Evolutionary conservation across 768 basidiomycete species (phyloP), one percentile per base, ranked within the genome.

Genomic region (Trametes punicea): DNA sequence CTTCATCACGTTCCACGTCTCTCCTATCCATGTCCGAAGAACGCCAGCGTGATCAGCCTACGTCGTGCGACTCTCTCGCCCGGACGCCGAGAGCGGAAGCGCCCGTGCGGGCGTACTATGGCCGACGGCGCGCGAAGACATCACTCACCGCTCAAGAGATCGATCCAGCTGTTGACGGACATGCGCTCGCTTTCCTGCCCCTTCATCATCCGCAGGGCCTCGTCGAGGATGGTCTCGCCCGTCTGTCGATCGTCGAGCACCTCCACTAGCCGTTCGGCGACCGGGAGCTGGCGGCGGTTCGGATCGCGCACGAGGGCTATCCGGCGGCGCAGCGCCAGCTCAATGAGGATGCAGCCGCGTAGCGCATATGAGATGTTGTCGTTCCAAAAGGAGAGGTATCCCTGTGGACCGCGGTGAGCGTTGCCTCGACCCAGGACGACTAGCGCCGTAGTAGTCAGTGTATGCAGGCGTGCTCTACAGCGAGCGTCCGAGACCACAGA

Each of bases 1-100:
- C 75, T 98, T 98, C 88, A 98, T 93, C 7, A 99, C 94, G 72
- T 98, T 99, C 96, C 96, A 99, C 45, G 96, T 98, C 75, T 99
- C 96, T 52, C 96, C 95, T 98, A 67, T 6, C 16, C 25, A n/a
- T 10, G 44, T 42, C 34, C 46, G 45, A 49, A 18, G 16, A 11
- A 42, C 23, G 33, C 13, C 34, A 21, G n/a, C 34, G n/a, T n/a
- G 41, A 31, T 53, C 51, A 57, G 55, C 51, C 40, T 57, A 27
- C 51, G 55, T 54, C 41, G 41, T 46, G 34, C 34, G 18, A 44
- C 30, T 46, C 25, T 23, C 3, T 10, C 10, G n/a, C 34, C 4
- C 34, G 34, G 34, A 10, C 34, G 34, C 34, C 34, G 4, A n/a
- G n/a, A n/a, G n/a, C n/a, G n/a, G n/a, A n/a, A n/a, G n/a, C n/a